Base-by-base conservation (phyloP, 2,329 filamentous ascomycete genomes). In the Stachybotrys elegans region DNA sequence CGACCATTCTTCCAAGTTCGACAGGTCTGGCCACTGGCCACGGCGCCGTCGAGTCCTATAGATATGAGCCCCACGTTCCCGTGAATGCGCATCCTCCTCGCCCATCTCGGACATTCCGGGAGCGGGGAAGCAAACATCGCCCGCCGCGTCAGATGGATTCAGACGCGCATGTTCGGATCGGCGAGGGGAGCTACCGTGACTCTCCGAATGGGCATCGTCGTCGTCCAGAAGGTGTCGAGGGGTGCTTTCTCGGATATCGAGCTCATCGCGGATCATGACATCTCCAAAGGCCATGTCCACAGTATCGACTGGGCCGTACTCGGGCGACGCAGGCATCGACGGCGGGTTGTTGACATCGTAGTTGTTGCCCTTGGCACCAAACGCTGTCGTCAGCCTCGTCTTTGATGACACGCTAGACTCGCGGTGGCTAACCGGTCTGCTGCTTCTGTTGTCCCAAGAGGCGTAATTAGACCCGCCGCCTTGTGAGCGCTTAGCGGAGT, bases 51-150 rank as follows among this genome's bases (percentile, higher is more conserved):
- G 71, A 9, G 63, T 54, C 35, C 61, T 54, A 39, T 57, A 59
- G n/a, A 56, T 61, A 20, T 60, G 52, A 52, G 53, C 45, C 57
- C 66, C 56, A 51, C 58, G 49, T 55, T 67, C 70, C 5, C 76
- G 74, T 5, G 70, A 65, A 35, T 69, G 69, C 7, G 74, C 65
- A 40, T 93, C 88, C 38, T 94, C 89, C 23, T 92, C 86, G 22
- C 77, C 89, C 39, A 93, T 71, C 55, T 94, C 89, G 0, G 88
- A 93, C 65, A 90, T 66, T 22, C 57, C 64, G 8, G 60, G 82
- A 43, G 86, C 81, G 1, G 91, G 92, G 57, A 95, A 96, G 68
- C 93, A 96, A 1, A 97, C 91, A 66, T 97, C 93, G 51, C 87
- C 87, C 56, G 93, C 82, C 0, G 83, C 87, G 11, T 83, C 75